A percentile compares a stretch with the other conserved stretches of the same genome.
These are phyloP conservation scores for Cadophora sp. DNA, from an alignment of 2,329 filamentous ascomycete species.

Conservation along the genomic window DNA sequence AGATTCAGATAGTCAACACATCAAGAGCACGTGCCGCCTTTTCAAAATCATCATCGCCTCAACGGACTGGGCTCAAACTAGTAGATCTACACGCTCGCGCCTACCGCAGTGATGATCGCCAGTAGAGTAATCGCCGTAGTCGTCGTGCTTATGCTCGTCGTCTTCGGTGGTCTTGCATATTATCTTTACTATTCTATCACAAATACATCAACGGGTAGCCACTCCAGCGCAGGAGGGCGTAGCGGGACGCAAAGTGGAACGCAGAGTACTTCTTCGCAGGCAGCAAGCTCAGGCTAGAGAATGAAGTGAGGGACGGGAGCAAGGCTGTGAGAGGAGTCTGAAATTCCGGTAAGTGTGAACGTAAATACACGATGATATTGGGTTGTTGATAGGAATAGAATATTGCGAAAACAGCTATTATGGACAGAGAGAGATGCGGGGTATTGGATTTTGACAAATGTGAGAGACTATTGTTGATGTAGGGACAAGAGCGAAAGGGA, in stretches of 20 bases:
- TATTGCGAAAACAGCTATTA: neutral
- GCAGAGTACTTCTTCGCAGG: neutral
- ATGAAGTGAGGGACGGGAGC: no score
- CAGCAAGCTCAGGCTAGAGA: no score
- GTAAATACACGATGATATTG: no score
- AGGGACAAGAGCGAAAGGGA: neutral
- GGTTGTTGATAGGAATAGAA: neutral
- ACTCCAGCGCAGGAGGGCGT: neutral
- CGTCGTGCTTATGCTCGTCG: neutral
- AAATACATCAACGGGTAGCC: neutral
- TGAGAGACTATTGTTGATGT: neutral
- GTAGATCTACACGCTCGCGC: no score
- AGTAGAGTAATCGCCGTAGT: constrained; percentile 1
- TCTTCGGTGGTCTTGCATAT: neutral
- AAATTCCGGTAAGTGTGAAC: no score
- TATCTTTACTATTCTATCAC: no score
- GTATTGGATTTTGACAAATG: neutral
- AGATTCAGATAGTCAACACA: no score
- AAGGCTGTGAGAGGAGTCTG: no score
- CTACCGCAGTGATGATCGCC: neutral
- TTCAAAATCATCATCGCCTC: neutral
- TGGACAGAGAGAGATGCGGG: neutral
- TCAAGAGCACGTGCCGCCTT: neutral
- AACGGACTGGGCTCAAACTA: neutral
- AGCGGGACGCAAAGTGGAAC: neutral